Evolutionary conservation across 257 asterid species (phyloP).

Genomic region (Agastache rugosa): DNA sequence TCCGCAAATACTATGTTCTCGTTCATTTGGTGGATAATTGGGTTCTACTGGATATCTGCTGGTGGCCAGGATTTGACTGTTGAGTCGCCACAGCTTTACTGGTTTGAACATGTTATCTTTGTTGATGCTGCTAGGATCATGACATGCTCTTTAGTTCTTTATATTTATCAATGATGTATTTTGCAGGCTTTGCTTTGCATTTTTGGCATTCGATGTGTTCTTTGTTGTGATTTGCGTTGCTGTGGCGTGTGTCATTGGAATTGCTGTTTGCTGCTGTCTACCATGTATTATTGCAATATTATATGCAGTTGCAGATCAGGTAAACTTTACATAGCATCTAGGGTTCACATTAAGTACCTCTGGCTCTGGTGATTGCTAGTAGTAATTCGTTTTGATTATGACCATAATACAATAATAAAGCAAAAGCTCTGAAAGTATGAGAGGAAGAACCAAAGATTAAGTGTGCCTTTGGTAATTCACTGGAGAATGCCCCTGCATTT

Average conservation of each 20-base stretch:
- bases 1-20: conserved; percentile 97
- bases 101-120: conserved; percentile 56
- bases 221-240: conserved; percentile 95
- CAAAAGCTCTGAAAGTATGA: conserved; percentile 24
- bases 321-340: conserved; percentile 31
- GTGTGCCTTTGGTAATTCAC: conserved; percentile 14
- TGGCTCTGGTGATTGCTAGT: conserved; percentile 28
- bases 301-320: conserved; percentile 99
- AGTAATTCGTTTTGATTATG: conserved; percentile 13
- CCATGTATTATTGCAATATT: conserved; percentile 95
- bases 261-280: conserved; percentile 99
- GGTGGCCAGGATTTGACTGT: conserved; percentile 68
- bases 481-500: background rate
- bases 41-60: conserved; percentile 96
- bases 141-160: conserved; percentile 3
- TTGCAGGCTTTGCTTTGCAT: conserved; percentile 94
- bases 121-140: conserved; percentile 24
- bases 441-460: conserved; percentile 2
- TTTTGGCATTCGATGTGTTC: conserved; percentile 97
- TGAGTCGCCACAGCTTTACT: conserved; percentile 89
- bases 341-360: conserved; percentile 3
- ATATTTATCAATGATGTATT: conserved; percentile 19
- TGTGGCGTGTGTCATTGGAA: conserved; percentile 91
- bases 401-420: conserved; percentile 6
- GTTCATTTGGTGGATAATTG: conserved; percentile 98